These are phyloP conservation scores for Gremmenia infestans DNA, from an alignment of 2,329 filamentous ascomycete species.

Conservation along the genomic window DNA sequence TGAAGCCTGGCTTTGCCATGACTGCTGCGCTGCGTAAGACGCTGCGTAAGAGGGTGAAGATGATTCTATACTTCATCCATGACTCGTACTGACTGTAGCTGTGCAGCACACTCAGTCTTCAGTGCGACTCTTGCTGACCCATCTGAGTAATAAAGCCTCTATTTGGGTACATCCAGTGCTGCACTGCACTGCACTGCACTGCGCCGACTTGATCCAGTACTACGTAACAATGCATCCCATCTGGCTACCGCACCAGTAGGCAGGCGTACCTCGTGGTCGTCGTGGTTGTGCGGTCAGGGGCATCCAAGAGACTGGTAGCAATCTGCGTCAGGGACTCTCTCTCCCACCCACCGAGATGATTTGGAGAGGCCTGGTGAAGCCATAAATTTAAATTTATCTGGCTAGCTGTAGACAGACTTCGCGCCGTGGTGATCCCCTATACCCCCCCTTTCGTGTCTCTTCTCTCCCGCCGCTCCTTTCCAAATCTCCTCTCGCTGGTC, in stretches of 20 bases:
- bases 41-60: neutral
- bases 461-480: neutral
- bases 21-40: neutral
- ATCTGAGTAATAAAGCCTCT: constrained; percentile 1
- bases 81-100: neutral
- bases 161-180: neutral
- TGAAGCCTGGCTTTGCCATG: neutral
- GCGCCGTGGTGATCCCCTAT: neutral
- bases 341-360: neutral
- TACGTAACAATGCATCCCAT: neutral
- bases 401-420: neutral
- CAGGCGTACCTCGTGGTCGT: neutral
- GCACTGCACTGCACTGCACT: neutral
- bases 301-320: neutral
- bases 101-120: neutral
- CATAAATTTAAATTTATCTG: too few relatives aligned
- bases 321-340: constrained; percentile 1
- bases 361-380: neutral
- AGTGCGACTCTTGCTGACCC: neutral
- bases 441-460: constrained; percentile 2
- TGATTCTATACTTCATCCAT: neutral
- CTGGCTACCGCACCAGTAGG: neutral
- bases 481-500: neutral
- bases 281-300: neutral
- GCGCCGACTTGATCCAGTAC: neutral